Conservation (phyloP, 305 asterid species). For the Fraxinus baroniana region DNA sequence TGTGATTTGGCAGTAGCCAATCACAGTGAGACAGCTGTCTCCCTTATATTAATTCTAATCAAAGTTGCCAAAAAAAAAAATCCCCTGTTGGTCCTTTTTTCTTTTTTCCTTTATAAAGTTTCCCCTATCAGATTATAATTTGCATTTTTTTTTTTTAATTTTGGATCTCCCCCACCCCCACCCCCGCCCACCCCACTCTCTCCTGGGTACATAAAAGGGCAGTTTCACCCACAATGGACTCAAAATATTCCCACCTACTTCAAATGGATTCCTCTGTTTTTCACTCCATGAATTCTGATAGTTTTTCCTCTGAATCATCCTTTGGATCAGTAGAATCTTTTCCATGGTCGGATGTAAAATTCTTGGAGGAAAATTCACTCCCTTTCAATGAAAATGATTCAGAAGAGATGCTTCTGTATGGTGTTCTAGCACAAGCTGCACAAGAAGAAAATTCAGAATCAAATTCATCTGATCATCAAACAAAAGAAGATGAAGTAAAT, state of each 20-base stretch:
- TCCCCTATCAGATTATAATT: background rate
- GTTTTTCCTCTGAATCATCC: constrained; percentile 40
- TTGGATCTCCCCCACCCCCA: background rate
- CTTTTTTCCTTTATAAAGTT: background rate
- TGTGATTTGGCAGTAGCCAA: too few relatives aligned
- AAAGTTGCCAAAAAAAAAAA: background rate
- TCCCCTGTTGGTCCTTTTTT: constrained; percentile 39
- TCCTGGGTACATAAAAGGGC: constrained; percentile 10
- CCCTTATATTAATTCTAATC: too few relatives aligned
- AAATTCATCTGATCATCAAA: background rate
- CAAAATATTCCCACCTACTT: constrained; percentile 14
- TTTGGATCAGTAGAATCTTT: constrained; percentile 36
- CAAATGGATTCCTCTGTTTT: constrained; percentile 37
- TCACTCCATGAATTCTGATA: constrained; percentile 31
- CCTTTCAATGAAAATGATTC: constrained; percentile 81
- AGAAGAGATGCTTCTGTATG: constrained; percentile 69
- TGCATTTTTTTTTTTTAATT: background rate
- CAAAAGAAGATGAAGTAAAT: constrained; percentile 25
- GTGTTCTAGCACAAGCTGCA: constrained; percentile 36
- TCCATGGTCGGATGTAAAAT: constrained; percentile 28
- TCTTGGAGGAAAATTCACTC: constrained; percentile 28
- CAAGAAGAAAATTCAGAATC: background rate
- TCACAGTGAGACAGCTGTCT: too few relatives aligned
- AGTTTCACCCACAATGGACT: background rate
- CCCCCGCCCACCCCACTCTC: background rate